Base-by-base conservation (phyloP, 2,329 filamentous ascomycete species). In the Xylariaceae sp. region DNA sequence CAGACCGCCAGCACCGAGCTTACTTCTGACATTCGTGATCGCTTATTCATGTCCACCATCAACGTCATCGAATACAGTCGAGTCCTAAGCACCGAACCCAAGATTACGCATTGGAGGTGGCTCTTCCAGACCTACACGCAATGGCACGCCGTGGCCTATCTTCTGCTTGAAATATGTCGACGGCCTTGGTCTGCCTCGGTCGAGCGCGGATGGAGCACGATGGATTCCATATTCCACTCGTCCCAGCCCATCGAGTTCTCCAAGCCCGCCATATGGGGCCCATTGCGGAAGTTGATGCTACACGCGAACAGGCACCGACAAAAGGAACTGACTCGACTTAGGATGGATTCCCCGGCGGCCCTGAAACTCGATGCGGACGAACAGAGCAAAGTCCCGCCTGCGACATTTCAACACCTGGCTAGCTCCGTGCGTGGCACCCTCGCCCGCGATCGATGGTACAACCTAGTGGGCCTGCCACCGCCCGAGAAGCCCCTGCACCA, bases 91-190 rank as follows among this genome's bases (percentile, higher is more conserved):
- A 66, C 70, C 2, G 77, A 82, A 48, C 65, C 68, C 2, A 68
- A 66, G 14, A 73, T 71, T 46, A 71, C 71, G 10, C 74, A 75
- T 42, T 82, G 76, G 74, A 75, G 76, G 15, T 83, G 80, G 80
- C 66, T 81, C 6, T 82, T 79, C 61, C 75, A 81, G 56, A 80
- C 77, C 0, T 82, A 81, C 59, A 78, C 75, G 0, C 78, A 82
- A 51, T 83, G 79, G 77, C 73, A 82, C 54, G 77, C 80, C 5
- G 72, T 82, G 3, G 77, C 78, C 0, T 83, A 78, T 55, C 67
- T 81, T 1, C 57, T 83, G 27, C 69, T 82, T 11, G 76, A 81
- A 57, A 64, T 75, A 1, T 72, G 70, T 12, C 71, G 73, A 6
- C 68, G 76, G 1, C 71, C 74, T 0, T 78, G 76, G 74, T 75